phyloP scores from a whole-genome alignment of 2,329 filamentous ascomycete genomes.

The Periglandula ipomoeae region DNA sequence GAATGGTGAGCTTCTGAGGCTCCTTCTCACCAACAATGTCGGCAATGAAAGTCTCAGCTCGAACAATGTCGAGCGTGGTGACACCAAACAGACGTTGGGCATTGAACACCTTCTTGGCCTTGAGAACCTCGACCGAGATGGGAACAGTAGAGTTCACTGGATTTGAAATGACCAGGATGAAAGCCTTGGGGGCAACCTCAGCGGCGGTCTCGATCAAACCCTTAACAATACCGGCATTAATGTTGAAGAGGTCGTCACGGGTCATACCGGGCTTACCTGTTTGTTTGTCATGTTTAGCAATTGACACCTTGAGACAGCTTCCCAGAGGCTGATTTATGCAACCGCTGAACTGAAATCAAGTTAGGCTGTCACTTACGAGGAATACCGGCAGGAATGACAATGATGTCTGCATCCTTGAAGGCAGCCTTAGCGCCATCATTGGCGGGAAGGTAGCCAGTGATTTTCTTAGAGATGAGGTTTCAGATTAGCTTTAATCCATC shows the following conservation, averaged over 20 bases:
- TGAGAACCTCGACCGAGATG: conserved; percentile 94
- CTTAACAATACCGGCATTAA: conserved; percentile 97
- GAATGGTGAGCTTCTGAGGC: conserved; percentile 74
- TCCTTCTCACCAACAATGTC: conserved; percentile 74
- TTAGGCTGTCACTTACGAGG: conserved; percentile 58
- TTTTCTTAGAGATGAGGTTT: conserved; percentile 48
- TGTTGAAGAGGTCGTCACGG: conserved; percentile 98
- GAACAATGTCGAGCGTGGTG: conserved; percentile 96
- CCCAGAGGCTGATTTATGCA: too few relatives aligned
- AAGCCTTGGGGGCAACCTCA: conserved; percentile 84
- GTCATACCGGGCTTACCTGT: conserved; percentile 98
- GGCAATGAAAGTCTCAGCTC: conserved; percentile 92
- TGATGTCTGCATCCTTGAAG: conserved; percentile 87
- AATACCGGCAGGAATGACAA: conserved; percentile 96
- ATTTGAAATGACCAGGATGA: conserved; percentile 96
- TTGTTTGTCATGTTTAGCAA: conserved; percentile 1
- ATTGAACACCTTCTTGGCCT: conserved; percentile 88
- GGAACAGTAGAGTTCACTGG: conserved; percentile 98
- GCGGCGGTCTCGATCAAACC: conserved; percentile 83
- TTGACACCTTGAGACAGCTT: neutral
- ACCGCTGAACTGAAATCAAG: neutral
- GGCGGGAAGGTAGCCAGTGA: conserved; percentile 78
- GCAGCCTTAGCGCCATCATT: conserved; percentile 79
- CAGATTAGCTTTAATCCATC: conserved; percentile 1
- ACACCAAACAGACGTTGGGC: conserved; percentile 95